phyloP scores from a whole-genome alignment of 1,139 yeast genomes.

The Arxiozyma telluris region DNA sequence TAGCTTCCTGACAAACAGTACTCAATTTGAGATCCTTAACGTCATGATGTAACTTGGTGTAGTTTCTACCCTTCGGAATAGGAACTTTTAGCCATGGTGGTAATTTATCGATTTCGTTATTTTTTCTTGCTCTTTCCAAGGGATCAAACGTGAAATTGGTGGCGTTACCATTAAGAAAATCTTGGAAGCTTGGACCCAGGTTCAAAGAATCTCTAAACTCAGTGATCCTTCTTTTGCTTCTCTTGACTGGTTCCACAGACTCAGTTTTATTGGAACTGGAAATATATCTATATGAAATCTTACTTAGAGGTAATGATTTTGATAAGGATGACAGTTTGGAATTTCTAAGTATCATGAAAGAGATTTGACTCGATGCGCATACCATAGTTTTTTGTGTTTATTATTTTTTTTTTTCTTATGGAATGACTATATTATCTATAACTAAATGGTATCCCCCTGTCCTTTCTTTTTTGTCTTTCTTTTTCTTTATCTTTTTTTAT shows the following conservation, averaged over 20 bases:
- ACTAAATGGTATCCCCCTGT: too few species aligned
- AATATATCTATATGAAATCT: not conserved
- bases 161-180: conserved; percentile 76
- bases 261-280: not conserved
- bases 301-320: not conserved
- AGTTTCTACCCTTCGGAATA: conserved; percentile 85
- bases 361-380: not conserved
- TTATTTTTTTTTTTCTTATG: too few species aligned
- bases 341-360: not conserved
- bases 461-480: not conserved
- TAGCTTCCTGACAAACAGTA: conserved; percentile 97
- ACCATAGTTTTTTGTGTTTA: not conserved
- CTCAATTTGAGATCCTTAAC: conserved; percentile 81
- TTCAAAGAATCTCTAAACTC: conserved; percentile 63
- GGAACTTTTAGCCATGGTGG: conserved; percentile 95
- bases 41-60: conserved; percentile 72
- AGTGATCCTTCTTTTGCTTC: conserved; percentile 43
- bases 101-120: conserved; percentile 33
- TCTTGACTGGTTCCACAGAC: not conserved
- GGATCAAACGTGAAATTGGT: conserved; percentile 58
- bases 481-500: too few species aligned
- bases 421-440: too few species aligned
- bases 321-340: not conserved
- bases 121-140: conserved; percentile 54
- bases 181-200: conserved; percentile 90